Base-by-base conservation (phyloP, 768 basidiomycete species). In the Phylloporus sp. region DNA sequence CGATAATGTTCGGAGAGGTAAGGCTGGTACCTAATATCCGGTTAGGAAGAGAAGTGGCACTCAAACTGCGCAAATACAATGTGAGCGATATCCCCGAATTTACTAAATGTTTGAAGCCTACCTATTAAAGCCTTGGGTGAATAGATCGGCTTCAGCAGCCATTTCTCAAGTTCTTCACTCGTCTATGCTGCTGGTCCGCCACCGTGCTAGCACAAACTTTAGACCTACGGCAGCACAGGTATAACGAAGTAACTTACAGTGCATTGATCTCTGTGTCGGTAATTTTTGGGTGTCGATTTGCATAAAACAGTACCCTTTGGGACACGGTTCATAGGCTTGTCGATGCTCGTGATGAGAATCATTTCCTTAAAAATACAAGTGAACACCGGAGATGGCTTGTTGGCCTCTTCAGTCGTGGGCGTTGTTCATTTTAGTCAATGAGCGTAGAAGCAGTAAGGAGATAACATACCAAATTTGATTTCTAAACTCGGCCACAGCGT, bases 321-420 rank as follows among this genome's bases (percentile, higher is more conserved):
- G 1, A 77, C 65, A 38, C 73, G 69, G 11, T 62, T 58, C 24
- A 81, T 57, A 0, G 78, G 79, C 51, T 76, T 77, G 1, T 59
- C 64, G 24, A 63, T 40, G 0, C 59, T 54, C 0, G 77, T 62
- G 13, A 79, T 60, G 13, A 80, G 29, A 36, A 81, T 79, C 78
- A 80, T 76, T 58, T 81, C 75, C 60, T 76, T 77, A 68, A 74
- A 78, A 6, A 78, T 68, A 8, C 72, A 62, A 29, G 73, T 74
- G 42, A 72, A 75, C 0, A 70, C 60, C 0, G 76, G 76, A 0
- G 74, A 66, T 0, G 54, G 52, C 15, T 45, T 54, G 51, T 78
- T 78, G 0, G 74, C 76, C 23, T 74, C 71, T 18, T 76, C 72
- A 1, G 78, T 65, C 15, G 56, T 34, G 0, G 73, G 67, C 70